These are phyloP conservation scores for Crepidotus variabilis DNA, from an alignment of 768 basidiomycete genomes.

Conservation along the genomic window DNA sequence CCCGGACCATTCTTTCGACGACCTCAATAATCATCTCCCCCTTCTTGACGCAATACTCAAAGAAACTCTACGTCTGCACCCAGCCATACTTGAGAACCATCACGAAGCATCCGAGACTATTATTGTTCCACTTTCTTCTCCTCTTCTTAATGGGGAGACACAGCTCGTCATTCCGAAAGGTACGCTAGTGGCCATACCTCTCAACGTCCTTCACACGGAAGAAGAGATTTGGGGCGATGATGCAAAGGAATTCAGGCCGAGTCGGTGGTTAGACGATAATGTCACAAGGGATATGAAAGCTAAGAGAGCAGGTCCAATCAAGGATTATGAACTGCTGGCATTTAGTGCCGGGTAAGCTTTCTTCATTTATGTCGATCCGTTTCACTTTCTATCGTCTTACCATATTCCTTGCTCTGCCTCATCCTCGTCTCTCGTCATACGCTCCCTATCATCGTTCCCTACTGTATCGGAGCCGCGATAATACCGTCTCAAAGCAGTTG, in stretches of 20 bases:
- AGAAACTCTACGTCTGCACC: slow-evolving; percentile 60
- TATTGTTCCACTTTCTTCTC: slow-evolving; percentile 50
- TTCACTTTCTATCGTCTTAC: too few species aligned
- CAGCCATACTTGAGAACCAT: slow-evolving; percentile 62
- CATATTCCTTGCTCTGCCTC: too few species aligned
- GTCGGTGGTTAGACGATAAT: slow-evolving; percentile 51
- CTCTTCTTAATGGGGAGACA: slow-evolving; percentile 38
- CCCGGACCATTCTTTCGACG: slow-evolving; percentile 48
- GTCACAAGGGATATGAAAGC: slow-evolving; percentile 1
- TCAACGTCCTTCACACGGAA: slow-evolving; percentile 56
- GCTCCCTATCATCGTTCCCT: not conserved
- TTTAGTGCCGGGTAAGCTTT: slow-evolving; percentile 53
- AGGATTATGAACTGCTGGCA: slow-evolving; percentile 45
- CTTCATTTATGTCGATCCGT: not conserved
- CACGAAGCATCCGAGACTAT: slow-evolving; percentile 57
- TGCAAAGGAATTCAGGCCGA: slow-evolving; percentile 52
- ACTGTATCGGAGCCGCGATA: not conserved
- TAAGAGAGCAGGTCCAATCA: slow-evolving; percentile 9
- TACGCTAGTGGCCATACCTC: slow-evolving; percentile 50
- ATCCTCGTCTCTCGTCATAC: too few species aligned
- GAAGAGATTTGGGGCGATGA: slow-evolving; percentile 57
- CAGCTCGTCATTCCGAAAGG: slow-evolving; percentile 52
- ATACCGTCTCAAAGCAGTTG: not conserved
- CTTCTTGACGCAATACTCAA: slow-evolving; percentile 59
- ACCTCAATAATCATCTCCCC: slow-evolving; percentile 43